Base-by-base conservation (phyloP, 148 eudicot genomes). In the Rhododendron kiyosumense region DNA sequence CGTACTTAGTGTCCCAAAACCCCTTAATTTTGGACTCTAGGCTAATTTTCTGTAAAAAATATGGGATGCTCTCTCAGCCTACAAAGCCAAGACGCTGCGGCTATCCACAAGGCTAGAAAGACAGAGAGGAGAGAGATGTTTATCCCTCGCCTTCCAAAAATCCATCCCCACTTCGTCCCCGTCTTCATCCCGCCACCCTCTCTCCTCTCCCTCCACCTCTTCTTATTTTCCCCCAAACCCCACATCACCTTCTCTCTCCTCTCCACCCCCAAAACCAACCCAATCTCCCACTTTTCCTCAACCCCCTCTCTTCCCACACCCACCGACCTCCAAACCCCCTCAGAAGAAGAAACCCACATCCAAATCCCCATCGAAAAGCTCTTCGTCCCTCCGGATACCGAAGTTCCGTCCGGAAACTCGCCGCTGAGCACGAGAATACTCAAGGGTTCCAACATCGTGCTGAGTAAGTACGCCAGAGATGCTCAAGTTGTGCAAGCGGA, bases 401-500 rank as follows among this genome's bases (percentile, higher is more conserved):
- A 93, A 26, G 76, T 94, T 77, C 88, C 92, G 3, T 74, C 88
- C n/a, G 28, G 59, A 26, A 71, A 82, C 17, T 30, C 76, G 75
- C 81, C 88, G 3, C 77, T 85, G 54, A 87, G 89, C 75, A 90
- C 92, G 7, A 91, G 99, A 84, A 88, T 97, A 8, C 85, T 97
- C 74, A 97, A 92, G 85, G 99, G 99, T 81, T 97, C 99, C 7
- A 97, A 95, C 32, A 97, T 95, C 80, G 98, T 97, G 88, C 86
- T 97, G 18, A 94, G 99, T n/a, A 94, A 94, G 88, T 97, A 95
- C 84, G 99, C 98, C 11, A 87, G 88, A 30, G 91, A 91, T 87
- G 92, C 94, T 26, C 95, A 94, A 59, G 92, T 97, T 4, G 84
- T 77, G n/a, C 89, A 90, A 63, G 96, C 98, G 71, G 99, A 97